Evolutionary conservation across 257 asterid species (phyloP), one percentile per base, ranked within the genome.

Genomic region (Cruciata laevipes): DNA sequence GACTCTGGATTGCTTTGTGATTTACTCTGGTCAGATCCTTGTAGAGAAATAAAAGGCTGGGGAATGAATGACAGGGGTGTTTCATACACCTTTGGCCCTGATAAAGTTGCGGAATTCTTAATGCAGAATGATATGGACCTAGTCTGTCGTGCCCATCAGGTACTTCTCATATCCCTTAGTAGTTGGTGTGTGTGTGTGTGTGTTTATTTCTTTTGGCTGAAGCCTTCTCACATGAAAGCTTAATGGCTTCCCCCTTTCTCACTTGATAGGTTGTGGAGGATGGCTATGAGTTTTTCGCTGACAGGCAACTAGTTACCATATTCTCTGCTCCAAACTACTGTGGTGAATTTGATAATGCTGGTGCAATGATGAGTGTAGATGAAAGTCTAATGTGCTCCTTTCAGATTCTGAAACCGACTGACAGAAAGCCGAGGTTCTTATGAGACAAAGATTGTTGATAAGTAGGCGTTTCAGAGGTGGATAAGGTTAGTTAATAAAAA

Each of bases 301-400:
- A 88, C 14, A 86, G 94, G 85, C 93, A 84, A 78, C 84, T 88
- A 61, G 96, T 88, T 61, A 88, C 96, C 30, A 83, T 88, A 78
- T 88, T 88, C 77, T 88, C 96, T 70, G 93, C 96, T 63, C 94
- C 96, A 67, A 86, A 88, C 79, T 88, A 86, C 73, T 86, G 94
- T 65, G 96, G 96, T 31, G 91, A 88, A 81, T 88, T 86, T 67
- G 93, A 86, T 66, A 88, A 88, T 83, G 94, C 96, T 69, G 96
- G 96, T 24, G 94, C 96, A 70, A 83, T 88, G 87, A 86, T 88
- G 96, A 88, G 91, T 69, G 94, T 88, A 61, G 94, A 88, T 74
- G 96, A 88, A 75, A 86, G 89, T 74, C 81, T 88, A 81, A 83
- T 88, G 94, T 88, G 96, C 82, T 88, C 96, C 49, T 88, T 88